phyloP scores from a whole-genome alignment of 2,329 filamentous ascomycete genomes.

The Pleochaeta shiraiana region DNA sequence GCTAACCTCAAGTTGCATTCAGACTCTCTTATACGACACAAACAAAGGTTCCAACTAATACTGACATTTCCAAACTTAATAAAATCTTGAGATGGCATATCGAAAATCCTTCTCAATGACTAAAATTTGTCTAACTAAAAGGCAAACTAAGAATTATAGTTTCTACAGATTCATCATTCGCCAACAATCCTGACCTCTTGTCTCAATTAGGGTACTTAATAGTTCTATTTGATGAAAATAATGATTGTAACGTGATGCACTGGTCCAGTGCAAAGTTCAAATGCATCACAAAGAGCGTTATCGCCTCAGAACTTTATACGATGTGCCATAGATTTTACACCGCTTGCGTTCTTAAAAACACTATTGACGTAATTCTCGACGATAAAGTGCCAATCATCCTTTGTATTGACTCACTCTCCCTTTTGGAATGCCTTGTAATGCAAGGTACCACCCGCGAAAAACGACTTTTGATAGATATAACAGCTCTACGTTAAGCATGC shows the following conservation, averaged over 20 bases:
- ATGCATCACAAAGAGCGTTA: constrained; percentile 3
- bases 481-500: background rate
- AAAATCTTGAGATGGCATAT: background rate
- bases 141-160: background rate
- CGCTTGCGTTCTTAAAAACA: background rate
- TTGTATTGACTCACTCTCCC: too few relatives aligned
- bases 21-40: background rate
- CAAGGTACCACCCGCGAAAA: background rate
- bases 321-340: constrained; percentile 4
- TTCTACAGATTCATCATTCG: background rate
- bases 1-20: constrained; percentile 1
- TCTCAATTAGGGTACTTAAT: constrained; percentile 4
- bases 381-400: background rate
- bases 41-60: background rate
- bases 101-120: background rate
- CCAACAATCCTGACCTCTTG: background rate
- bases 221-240: background rate
- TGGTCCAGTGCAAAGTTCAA: constrained; percentile 3
- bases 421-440: background rate
- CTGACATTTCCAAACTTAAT: background rate
- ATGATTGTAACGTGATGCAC: constrained; percentile 3
- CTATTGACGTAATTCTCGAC: background rate
- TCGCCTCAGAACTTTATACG: constrained; percentile 4
- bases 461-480: background rate
- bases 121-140: constrained; percentile 4